Evolutionary conservation across 306 rosid species (phyloP).

Genomic region (Arachis stenosperma): DNA sequence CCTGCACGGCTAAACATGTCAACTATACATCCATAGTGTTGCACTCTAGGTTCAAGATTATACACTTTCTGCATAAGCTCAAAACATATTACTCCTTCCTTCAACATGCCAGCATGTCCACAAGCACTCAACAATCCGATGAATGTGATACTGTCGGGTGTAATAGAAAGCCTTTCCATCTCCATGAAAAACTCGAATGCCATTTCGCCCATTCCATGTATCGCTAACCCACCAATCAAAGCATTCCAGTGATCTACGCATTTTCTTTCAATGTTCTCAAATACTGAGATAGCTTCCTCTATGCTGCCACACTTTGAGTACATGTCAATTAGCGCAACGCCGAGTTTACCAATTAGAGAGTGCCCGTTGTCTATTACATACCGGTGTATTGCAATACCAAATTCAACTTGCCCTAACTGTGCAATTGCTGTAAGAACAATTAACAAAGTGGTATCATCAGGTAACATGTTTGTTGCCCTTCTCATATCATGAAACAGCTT

Average conservation of each 20-base stretch:
- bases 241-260: constrained; percentile 83
- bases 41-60: constrained; percentile 71
- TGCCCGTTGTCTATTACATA: constrained; percentile 53
- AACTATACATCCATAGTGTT: constrained; percentile 82
- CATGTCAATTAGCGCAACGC: constrained; percentile 75
- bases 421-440: constrained; percentile 66
- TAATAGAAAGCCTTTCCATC: constrained; percentile 58
- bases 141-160: constrained; percentile 74
- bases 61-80: constrained; percentile 73
- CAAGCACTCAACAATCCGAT: constrained; percentile 73
- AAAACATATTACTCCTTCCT: constrained; percentile 74
- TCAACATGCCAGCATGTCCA: constrained; percentile 71
- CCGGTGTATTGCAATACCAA: constrained; percentile 52
- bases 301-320: constrained; percentile 79
- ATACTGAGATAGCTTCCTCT: constrained; percentile 59
- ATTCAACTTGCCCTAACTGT: constrained; percentile 60
- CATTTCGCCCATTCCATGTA: constrained; percentile 66
- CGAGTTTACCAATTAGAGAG: constrained; percentile 59
- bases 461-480: constrained; percentile 39
- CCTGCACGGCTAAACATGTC: constrained; percentile 75
- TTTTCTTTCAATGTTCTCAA: constrained; percentile 54
- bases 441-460: constrained; percentile 61
- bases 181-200: constrained; percentile 63
- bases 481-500: constrained; percentile 64
- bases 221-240: constrained; percentile 68